Evolutionary conservation across 164 flowering plant species (phyloP).

Genomic region (Nymphaea colorata): DNA sequence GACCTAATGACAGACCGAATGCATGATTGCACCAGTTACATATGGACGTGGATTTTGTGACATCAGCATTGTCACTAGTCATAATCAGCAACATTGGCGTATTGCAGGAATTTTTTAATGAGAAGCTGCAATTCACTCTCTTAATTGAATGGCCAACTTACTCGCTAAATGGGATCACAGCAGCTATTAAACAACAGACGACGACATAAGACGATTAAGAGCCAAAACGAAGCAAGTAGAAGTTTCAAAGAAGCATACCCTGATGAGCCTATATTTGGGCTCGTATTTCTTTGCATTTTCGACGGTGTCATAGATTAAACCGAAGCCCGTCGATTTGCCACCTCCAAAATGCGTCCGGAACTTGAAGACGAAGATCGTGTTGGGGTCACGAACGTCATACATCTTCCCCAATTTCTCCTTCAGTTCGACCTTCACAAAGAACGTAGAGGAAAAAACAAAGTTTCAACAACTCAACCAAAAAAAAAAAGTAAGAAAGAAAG

Average conservation of each 20-base stretch:
- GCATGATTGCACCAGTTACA: no score
- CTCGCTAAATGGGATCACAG: no score
- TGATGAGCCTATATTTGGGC: constrained; percentile 64
- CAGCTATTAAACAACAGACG: background rate
- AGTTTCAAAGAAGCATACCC: constrained; percentile 22
- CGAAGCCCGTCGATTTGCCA: constrained; percentile 65
- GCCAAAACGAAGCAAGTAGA: background rate
- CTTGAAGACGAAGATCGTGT: constrained; percentile 54
- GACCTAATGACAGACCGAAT: no score
- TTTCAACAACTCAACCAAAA: background rate
- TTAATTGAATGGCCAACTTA: no score
- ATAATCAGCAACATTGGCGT: no score
- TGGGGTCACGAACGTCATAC: constrained; percentile 54
- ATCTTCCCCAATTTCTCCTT: constrained; percentile 47
- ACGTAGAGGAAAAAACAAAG: background rate
- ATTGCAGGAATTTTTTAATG: no score
- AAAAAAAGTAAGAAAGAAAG: background rate
- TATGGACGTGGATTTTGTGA: no score
- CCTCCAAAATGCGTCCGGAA: constrained; percentile 71
- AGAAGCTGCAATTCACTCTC: no score
- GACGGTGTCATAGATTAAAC: constrained; percentile 53
- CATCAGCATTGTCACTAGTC: no score
- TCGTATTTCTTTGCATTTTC: constrained; percentile 62
- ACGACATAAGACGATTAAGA: background rate
- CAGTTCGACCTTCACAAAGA: constrained; percentile 35